These are phyloP conservation scores for Exophiala bonariae DNA, from an alignment of 2,329 filamentous ascomycete species.

Conservation along the genomic window DNA sequence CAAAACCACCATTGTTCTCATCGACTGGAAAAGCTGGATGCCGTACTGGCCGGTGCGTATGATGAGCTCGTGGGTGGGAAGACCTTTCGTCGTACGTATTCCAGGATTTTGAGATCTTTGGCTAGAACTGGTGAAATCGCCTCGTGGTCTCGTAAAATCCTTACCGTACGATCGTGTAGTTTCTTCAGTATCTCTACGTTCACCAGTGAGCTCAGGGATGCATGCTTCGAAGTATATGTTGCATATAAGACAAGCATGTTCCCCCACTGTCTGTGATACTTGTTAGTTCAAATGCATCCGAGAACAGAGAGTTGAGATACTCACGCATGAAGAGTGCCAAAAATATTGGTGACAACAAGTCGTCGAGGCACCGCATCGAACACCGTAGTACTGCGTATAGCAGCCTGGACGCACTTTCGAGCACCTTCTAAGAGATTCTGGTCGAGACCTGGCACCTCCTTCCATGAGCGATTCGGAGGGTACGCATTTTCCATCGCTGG, in stretches of 20 bases:
- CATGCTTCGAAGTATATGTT: constrained; percentile 65
- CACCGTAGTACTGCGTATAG: constrained; percentile 81
- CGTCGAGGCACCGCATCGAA: constrained; percentile 68
- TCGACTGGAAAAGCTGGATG: constrained; percentile 23
- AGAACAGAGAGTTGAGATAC: constrained; percentile 38
- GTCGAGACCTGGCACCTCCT: constrained; percentile 34
- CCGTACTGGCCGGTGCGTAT: constrained; percentile 10
- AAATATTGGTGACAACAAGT: constrained; percentile 90
- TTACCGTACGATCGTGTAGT: constrained; percentile 72
- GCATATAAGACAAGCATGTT: constrained; percentile 90
- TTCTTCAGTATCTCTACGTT: constrained; percentile 54
- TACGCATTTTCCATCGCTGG: constrained; percentile 35
- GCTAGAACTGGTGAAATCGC: constrained; percentile 73
- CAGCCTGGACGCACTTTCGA: constrained; percentile 66
- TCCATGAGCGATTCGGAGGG: constrained; percentile 34
- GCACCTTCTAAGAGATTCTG: constrained; percentile 47
- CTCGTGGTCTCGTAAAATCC: constrained; percentile 69
- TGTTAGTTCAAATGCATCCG: constrained; percentile 27
- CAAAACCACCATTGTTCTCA: background rate
- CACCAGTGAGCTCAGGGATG: constrained; percentile 57
- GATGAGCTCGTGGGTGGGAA: constrained; percentile 29
- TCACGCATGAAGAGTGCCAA: constrained; percentile 94
- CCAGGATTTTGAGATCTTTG: constrained; percentile 73
- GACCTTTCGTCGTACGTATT: constrained; percentile 47
- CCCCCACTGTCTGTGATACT: constrained; percentile 77